Evolutionary conservation across 2,329 filamentous ascomycete species (phyloP), one percentile per base, ranked within the genome.

Genomic region (Huntiella bhutanensis): DNA sequence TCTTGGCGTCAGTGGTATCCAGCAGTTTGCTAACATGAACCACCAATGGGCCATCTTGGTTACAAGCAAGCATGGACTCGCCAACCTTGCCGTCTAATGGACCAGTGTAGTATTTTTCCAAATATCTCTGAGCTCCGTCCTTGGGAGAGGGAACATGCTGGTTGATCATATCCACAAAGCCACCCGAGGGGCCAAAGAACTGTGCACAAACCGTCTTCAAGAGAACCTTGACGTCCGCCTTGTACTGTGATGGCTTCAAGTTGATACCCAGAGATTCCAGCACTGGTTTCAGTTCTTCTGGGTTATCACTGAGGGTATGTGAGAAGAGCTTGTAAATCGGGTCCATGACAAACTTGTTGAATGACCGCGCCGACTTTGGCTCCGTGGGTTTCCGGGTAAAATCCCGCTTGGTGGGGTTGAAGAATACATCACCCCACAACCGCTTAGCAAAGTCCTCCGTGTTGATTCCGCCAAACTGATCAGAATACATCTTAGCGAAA

Each of bases 301-400:
- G 82, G 55, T 78, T 88, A 58, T 92, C 82, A 57, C 86, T 92
- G 56, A 98, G 84, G 3, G 87, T 92, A 59, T 95, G 85, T 12
- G 86, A 88, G 60, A 88, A 96, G 37, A 98, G 71, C 62, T 98
- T 98, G 71, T 98, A 98, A 54, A 98, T 86, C 13, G 91, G 91
- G 59, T 98, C 91, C 41, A 98, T 68, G 22, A 98, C 73, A 59
- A 96, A 98, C 61, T 93, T 80, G 48, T 96, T 82, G 59, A 98
- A 98, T 1, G 85, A 83, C 48, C 91, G 72, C 60, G 81, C 83
- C 4, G 87, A 77, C 10, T 73, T 69, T 52, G 88, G 79, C 56
- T 96, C 88, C 16, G 82, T 64, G 0, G 78, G 75, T 59, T 93
- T 96, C 52, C 91, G 75, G 45, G 85, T 93, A 56, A 98, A 98